Evolutionary conservation across 1,284 basidiomycete species (phyloP).

Genomic region (Malassezia slooffiae): DNA sequence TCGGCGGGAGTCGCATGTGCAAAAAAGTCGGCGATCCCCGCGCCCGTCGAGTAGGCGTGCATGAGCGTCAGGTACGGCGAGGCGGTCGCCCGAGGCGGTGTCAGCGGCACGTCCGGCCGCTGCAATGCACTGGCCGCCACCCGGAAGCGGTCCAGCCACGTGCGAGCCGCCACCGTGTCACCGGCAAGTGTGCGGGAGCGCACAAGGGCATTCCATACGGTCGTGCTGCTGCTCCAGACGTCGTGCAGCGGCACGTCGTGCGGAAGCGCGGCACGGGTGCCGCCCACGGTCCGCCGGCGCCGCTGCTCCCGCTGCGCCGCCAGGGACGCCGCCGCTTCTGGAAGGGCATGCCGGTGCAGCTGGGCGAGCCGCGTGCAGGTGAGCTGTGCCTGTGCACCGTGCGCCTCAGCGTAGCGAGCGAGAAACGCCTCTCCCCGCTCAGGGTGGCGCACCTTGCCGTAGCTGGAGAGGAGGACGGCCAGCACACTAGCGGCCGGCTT

Average conservation of each 20-base stretch:
- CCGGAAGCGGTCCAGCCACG: slow-evolving; percentile 15
- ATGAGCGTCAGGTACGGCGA: slow-evolving; percentile 15
- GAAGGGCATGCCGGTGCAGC: too few species aligned
- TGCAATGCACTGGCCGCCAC: not conserved
- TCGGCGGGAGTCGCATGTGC: not conserved
- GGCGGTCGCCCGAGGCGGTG: not conserved
- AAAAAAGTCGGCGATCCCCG: not conserved
- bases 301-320: too few species aligned
- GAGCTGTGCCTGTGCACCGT: too few species aligned
- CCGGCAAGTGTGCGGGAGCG: slow-evolving; percentile 3
- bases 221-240: not conserved
- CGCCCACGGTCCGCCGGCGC: too few species aligned
- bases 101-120: not conserved
- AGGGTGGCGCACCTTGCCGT: slow-evolving; percentile 5
- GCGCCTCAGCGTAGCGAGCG: not conserved
- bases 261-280: not conserved
- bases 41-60: slow-evolving; percentile 2
- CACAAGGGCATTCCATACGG: slow-evolving; percentile 10
- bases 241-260: slow-evolving; percentile 1
- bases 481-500: slow-evolving; percentile 3
- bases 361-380: too few species aligned
- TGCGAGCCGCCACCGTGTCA: slow-evolving; percentile 2
- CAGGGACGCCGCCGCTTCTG: too few species aligned
- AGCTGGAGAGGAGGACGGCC: slow-evolving; percentile 3
- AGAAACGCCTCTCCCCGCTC: slow-evolving; percentile 5